A percentile compares a stretch with the other conserved stretches of the same genome.
These are phyloP conservation scores for Phaeosphaeriaceae sp. DNA, from an alignment of 2,329 filamentous ascomycete species.

Conservation along the genomic window DNA sequence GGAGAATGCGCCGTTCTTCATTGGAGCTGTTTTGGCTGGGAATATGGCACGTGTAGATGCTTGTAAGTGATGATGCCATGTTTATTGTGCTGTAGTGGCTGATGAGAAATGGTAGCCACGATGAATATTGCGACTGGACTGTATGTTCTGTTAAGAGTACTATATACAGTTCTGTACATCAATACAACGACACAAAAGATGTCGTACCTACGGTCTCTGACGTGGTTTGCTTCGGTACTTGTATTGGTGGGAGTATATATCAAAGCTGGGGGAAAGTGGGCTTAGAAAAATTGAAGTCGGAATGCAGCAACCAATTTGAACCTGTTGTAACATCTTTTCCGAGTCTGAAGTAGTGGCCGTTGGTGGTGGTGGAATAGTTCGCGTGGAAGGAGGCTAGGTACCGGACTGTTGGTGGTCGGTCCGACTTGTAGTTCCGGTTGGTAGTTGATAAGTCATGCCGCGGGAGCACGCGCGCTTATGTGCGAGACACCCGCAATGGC, in stretches of 20 bases:
- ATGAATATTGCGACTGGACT: constrained; percentile 25
- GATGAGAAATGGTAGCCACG: constrained; percentile 14
- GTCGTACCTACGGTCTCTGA: constrained; percentile 20
- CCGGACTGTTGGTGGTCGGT: background rate
- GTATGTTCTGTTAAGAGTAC: constrained; percentile 24
- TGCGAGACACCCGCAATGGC: background rate
- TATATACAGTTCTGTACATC: constrained; percentile 32
- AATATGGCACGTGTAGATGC: constrained; percentile 44
- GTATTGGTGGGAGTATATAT: constrained; percentile 25
- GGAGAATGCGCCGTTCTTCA: constrained; percentile 55
- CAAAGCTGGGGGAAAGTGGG: constrained; percentile 28
- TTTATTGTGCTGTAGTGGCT: background rate
- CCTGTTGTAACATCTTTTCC: too few relatives aligned
- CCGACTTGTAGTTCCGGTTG: too few relatives aligned
- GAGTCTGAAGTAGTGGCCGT: too few relatives aligned
- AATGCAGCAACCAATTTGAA: too few relatives aligned
- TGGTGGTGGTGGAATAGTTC: background rate
- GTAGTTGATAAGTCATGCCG: background rate
- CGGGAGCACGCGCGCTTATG: constrained; percentile 5
- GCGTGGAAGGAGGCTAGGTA: background rate
- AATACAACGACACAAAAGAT: constrained; percentile 20
- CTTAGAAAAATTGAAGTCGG: background rate
- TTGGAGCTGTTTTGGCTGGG: constrained; percentile 52
- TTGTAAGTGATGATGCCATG: constrained; percentile 9
- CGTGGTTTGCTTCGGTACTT: constrained; percentile 17